phyloP scores from a whole-genome alignment of 148 eudicot genomes.

The Rhododendron mucronatum region DNA sequence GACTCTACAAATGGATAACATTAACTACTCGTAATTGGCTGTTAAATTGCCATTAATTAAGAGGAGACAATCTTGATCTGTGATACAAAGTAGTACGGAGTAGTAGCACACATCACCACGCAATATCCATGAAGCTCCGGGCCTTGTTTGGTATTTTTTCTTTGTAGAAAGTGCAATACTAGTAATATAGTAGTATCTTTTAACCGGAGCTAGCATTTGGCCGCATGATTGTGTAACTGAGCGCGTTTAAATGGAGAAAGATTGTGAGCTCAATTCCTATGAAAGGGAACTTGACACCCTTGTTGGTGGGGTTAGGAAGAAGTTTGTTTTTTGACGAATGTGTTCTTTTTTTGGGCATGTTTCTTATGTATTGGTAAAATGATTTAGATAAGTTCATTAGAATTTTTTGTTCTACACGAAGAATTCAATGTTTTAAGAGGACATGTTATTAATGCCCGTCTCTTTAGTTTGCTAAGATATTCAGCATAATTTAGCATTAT shows the following conservation, averaged over 20 bases:
- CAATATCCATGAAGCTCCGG: neutral
- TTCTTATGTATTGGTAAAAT: neutral
- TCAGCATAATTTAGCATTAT: too few species aligned
- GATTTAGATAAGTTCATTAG: too few species aligned
- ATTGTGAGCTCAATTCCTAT: too few species aligned
- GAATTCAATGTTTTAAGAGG: neutral
- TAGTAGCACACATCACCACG: neutral
- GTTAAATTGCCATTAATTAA: neutral
- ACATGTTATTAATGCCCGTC: too few species aligned
- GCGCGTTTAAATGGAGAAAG: too few species aligned
- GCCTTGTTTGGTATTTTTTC: neutral
- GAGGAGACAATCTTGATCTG: too few species aligned
- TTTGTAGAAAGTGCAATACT: neutral
- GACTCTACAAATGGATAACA: neutral
- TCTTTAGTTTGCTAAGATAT: too few species aligned
- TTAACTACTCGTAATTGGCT: neutral
- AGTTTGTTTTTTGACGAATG: neutral
- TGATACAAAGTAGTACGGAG: neutral
- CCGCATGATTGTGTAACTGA: neutral
- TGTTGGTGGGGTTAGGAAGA: too few species aligned
- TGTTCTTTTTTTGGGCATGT: too few species aligned
- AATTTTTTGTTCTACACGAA: too few species aligned
- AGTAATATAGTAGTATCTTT: too few species aligned
- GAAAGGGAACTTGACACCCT: too few species aligned
- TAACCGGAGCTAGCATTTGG: neutral